phyloP scores from a whole-genome alignment of 306 rosid genomes.

The Acacia acuminata region DNA sequence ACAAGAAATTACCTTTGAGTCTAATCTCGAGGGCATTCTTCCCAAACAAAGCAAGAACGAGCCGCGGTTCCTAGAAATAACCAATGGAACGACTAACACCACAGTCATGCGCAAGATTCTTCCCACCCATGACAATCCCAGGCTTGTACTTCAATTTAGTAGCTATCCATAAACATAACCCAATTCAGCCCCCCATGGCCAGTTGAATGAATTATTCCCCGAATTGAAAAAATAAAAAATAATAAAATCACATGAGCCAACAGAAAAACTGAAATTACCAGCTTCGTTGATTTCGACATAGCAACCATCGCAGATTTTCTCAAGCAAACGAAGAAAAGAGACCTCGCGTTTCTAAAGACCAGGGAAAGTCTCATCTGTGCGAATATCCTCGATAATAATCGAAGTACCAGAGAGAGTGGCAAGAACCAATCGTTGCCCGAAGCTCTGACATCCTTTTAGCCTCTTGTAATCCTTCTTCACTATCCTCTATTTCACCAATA shows the following conservation, averaged over 20 bases:
- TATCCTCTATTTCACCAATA: constrained; percentile 32
- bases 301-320: constrained; percentile 67
- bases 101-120: too few relatives aligned
- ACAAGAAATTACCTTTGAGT: constrained; percentile 60
- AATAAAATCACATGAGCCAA: too few relatives aligned
- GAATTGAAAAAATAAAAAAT: too few relatives aligned
- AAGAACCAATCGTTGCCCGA: constrained; percentile 68
- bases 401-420: constrained; percentile 70
- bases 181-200: neutral
- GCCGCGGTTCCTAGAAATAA: constrained; percentile 76
- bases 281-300: constrained; percentile 74
- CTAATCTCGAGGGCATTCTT: constrained; percentile 74
- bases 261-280: constrained; percentile 38
- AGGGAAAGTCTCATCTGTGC: constrained; percentile 58
- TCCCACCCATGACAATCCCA: constrained; percentile 83
- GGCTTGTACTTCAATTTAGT: constrained; percentile 83
- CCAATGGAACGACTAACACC: constrained; percentile 75
- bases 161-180: constrained; percentile 42
- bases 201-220: neutral
- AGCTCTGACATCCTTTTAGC: too few relatives aligned
- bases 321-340: constrained; percentile 77
- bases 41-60: constrained; percentile 49
- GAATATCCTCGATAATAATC: constrained; percentile 68
- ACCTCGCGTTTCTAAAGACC: constrained; percentile 77
- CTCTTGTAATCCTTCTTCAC: constrained; percentile 58